A percentile compares a stretch with the other conserved stretches of the same genome.
Conservation (phyloP, 495 filamentous ascomycete genomes). For the Daldinia vernicosa region DNA sequence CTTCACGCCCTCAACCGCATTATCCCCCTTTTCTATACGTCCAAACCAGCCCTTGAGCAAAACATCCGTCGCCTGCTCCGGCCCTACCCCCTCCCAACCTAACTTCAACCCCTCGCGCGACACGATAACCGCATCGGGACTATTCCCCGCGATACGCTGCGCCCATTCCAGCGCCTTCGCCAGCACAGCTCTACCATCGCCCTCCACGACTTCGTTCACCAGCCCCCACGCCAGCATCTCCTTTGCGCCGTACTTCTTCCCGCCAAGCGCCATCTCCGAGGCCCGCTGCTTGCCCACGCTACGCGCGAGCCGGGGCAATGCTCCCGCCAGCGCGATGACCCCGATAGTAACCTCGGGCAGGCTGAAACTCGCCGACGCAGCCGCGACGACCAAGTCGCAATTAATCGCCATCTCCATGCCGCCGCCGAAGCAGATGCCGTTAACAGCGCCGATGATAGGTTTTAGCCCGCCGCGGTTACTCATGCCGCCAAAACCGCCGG, state of each 20-base stretch:
- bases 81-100: constrained; percentile 72
- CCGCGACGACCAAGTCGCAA: constrained; percentile 73
- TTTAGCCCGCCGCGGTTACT: constrained; percentile 64
- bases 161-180: constrained; percentile 60
- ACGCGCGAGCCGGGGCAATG: constrained; percentile 69
- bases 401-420: constrained; percentile 78
- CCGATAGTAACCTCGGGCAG: constrained; percentile 76
- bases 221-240: constrained; percentile 74
- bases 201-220: constrained; percentile 70
- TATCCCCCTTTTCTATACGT: constrained; percentile 70
- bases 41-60: constrained; percentile 67
- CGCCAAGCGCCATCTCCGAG: constrained; percentile 74
- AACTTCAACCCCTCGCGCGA: constrained; percentile 70
- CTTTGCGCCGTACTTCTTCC: constrained; percentile 62
- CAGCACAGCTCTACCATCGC: constrained; percentile 47
- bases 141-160: constrained; percentile 63
- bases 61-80: constrained; percentile 68
- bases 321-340: constrained; percentile 74
- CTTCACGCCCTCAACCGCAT: constrained; percentile 78
- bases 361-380: constrained; percentile 62
- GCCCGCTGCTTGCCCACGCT: constrained; percentile 74
- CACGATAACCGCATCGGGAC: constrained; percentile 76
- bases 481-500: constrained; percentile 61
- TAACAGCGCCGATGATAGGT: constrained; percentile 78
- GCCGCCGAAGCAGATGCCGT: constrained; percentile 78